A percentile compares a stretch with the other conserved stretches of the same genome.
These are phyloP conservation scores for Plantago ovata DNA, from an alignment of 257 asterid genomes.

Conservation along the genomic window DNA sequence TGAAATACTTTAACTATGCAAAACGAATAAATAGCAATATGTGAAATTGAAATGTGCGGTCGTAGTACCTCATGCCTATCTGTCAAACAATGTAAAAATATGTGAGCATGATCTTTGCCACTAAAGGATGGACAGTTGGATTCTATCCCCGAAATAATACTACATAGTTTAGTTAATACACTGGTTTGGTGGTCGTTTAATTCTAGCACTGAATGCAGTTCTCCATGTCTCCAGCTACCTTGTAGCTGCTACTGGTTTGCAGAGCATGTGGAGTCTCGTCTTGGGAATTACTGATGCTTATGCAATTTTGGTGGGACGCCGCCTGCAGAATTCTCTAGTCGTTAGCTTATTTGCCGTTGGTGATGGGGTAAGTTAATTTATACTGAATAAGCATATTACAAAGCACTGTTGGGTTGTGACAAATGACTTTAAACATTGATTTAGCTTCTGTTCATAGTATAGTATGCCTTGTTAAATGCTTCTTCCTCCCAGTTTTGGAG, in stretches of 20 bases:
- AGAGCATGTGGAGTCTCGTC: constrained; percentile 93
- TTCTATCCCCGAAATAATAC: not conserved
- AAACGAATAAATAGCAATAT: too few relatives aligned
- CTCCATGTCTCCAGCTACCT: constrained; percentile 61
- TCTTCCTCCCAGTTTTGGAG: not conserved
- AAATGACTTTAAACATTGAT: constrained; percentile 6
- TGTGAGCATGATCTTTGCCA: not conserved
- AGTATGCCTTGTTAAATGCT: not conserved
- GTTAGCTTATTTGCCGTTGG: constrained; percentile 88
- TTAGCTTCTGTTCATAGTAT: constrained; percentile 12
- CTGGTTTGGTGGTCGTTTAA: constrained; percentile 1
- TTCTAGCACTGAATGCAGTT: constrained; percentile 10
- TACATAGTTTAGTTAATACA: not conserved
- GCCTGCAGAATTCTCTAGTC: constrained; percentile 66
- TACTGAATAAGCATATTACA: constrained; percentile 9
- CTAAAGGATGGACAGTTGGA: not conserved
- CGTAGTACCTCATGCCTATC: too few relatives aligned
- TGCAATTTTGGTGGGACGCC: constrained; percentile 89
- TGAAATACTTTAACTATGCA: too few relatives aligned
- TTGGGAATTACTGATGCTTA: constrained; percentile 71
- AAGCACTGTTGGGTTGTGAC: constrained; percentile 1
- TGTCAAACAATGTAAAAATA: not conserved
- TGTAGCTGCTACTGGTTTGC: constrained; percentile 95
- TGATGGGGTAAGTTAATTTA: constrained; percentile 80
- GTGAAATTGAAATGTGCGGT: too few relatives aligned